phyloP scores from a whole-genome alignment of 2,329 filamentous ascomycete genomes.

The Metarhizium anisopliae region DNA sequence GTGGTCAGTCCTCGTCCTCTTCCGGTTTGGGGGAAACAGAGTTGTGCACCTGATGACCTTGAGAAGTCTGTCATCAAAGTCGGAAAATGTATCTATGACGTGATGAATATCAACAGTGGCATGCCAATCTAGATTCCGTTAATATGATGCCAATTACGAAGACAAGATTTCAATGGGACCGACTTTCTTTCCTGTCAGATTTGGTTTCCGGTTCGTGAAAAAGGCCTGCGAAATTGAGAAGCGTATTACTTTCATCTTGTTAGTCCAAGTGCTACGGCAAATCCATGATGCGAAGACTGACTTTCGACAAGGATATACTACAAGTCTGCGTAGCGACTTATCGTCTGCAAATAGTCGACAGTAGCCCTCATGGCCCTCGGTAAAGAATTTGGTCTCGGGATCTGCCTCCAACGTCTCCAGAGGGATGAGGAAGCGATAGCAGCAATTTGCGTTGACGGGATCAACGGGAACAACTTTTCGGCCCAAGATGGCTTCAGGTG shows the following conservation, averaged over 20 bases:
- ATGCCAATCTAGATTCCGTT: conserved; percentile 19
- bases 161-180: neutral
- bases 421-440: conserved; percentile 27
- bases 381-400: conserved; percentile 21
- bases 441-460: conserved; percentile 20
- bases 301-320: conserved; percentile 25
- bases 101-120: conserved; percentile 19
- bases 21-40: neutral
- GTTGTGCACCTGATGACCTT: conserved; percentile 18
- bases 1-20: neutral
- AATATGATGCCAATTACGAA: neutral
- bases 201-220: conserved; percentile 17
- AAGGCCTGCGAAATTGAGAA: conserved; percentile 26
- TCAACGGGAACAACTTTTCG: conserved; percentile 15
- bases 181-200: conserved; percentile 12
- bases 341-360: conserved; percentile 15
- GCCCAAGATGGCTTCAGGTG: conserved; percentile 18
- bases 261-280: neutral
- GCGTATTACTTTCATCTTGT: conserved; percentile 14
- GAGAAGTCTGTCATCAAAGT: conserved; percentile 17
- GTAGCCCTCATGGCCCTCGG: conserved; percentile 16
- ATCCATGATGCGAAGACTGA: conserved; percentile 6
- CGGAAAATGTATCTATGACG: conserved; percentile 18
- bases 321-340: conserved; percentile 16
- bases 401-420: conserved; percentile 19